These are phyloP conservation scores for Nicotiana obtusifolia DNA, from an alignment of 257 asterid species.

Conservation along the genomic window DNA sequence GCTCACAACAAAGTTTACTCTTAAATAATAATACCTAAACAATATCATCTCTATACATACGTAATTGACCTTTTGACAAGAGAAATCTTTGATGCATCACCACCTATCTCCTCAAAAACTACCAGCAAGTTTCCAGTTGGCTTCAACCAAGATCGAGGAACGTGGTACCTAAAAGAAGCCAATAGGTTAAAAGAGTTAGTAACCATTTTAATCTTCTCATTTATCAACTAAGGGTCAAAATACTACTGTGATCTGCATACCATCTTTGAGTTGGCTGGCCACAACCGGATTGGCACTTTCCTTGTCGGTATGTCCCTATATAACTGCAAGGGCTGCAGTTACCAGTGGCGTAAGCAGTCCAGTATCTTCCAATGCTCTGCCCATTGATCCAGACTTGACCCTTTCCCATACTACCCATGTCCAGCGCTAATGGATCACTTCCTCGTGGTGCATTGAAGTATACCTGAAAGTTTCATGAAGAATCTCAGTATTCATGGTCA, in stretches of 20 bases:
- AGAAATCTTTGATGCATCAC: slow-evolving; percentile 77
- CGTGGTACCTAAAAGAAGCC: slow-evolving; percentile 65
- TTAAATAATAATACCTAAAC: background rate
- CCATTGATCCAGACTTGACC: slow-evolving; percentile 94
- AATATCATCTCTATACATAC: slow-evolving; percentile 26
- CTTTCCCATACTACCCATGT: slow-evolving; percentile 79
- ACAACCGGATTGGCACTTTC: slow-evolving; percentile 82
- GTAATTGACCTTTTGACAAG: slow-evolving; percentile 57
- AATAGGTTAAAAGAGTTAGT: background rate
- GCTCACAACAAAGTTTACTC: background rate
- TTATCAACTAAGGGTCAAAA: background rate
- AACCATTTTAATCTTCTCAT: background rate
- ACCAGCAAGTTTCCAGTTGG: slow-evolving; percentile 56
- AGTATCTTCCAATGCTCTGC: slow-evolving; percentile 80
- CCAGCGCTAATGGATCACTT: slow-evolving; percentile 69
- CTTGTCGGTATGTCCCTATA: slow-evolving; percentile 54
- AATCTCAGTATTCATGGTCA: background rate
- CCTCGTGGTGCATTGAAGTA: slow-evolving; percentile 73
- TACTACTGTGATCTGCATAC: slow-evolving; percentile 24
- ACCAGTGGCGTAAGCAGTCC: slow-evolving; percentile 76
- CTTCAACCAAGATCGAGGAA: slow-evolving; percentile 89
- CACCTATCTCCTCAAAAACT: slow-evolving; percentile 88
- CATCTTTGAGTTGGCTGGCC: slow-evolving; percentile 96
- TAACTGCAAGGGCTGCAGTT: slow-evolving; percentile 62
- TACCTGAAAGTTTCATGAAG: slow-evolving; percentile 36